Evolutionary conservation across 306 rosid species (phyloP).

Genomic region (Vigna angularis): DNA sequence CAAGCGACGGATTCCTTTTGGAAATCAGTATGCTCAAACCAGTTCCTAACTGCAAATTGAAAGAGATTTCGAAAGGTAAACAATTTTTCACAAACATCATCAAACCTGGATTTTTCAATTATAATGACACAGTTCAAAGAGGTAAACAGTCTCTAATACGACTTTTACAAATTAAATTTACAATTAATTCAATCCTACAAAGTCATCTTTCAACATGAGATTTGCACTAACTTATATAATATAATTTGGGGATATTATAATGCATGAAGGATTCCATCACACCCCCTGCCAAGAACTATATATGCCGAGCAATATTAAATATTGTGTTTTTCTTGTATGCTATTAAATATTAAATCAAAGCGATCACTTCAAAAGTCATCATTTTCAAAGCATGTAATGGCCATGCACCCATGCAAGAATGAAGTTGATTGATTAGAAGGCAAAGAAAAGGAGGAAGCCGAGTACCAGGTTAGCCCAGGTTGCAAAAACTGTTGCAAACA

Average conservation of each 20-base stretch:
- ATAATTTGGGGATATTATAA: no score
- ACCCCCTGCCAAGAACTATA: no score
- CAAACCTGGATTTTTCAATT: slow-evolving; percentile 1
- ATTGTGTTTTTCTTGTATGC: neutral
- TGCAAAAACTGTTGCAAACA: slow-evolving; percentile 26
- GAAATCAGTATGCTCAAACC: slow-evolving; percentile 89
- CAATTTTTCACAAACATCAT: slow-evolving; percentile 14
- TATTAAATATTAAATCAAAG: slow-evolving; percentile 29
- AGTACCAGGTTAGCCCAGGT: slow-evolving; percentile 14
- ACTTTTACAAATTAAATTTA: neutral
- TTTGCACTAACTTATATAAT: no score
- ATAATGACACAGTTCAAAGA: neutral
- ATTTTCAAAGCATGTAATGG: slow-evolving; percentile 30
- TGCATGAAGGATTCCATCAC: no score
- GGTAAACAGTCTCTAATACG: slow-evolving; percentile 7
- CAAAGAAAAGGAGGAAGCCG: slow-evolving; percentile 15
- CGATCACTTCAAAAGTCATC: slow-evolving; percentile 31
- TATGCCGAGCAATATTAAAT: no score
- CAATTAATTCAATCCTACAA: no score
- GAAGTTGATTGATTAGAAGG: slow-evolving; percentile 27
- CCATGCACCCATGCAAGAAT: neutral
- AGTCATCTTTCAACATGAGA: no score
- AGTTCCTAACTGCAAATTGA: slow-evolving; percentile 87
- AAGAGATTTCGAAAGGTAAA: slow-evolving; percentile 23
- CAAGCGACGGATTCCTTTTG: slow-evolving; percentile 83